Base-by-base conservation (phyloP, 352 stramenopile species). In the Proteromonas lacertae region DNA sequence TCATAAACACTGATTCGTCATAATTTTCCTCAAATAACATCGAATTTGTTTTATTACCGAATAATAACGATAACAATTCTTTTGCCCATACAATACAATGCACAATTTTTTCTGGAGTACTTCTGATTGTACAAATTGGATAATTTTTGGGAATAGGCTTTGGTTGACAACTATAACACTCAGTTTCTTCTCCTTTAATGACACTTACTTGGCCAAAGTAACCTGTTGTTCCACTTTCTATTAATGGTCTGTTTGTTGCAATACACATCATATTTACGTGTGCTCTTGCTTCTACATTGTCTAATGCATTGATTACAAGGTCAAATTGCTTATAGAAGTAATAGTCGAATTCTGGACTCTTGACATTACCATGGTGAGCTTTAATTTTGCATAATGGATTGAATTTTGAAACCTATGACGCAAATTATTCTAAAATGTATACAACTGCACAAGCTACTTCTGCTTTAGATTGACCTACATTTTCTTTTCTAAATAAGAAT, bases 61-160 rank as follows among this genome's bases (percentile, higher is more conserved):
- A 84, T 14, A 80, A 50, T 1, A 89, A 51, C 36, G 74, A 77
- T 47, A 74, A 81, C 14, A 83, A 48, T 52, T 89, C 69, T 52
- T 89, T 86, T 25, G 77, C 79, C 86, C 86, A 99, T 20, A 97
- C 86, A 45, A 99, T 94, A 53, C 81, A 96, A 57, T 99, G 88
- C 20, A 97, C 87, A 41, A 91, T 87, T 60, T 94, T 93, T 51
- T 84, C 77, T 0, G 88, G 88, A 12, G 88, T 99, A 30, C 48
- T 59, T 22, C 86, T 70, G 53, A 99, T 98, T 28, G 88, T 99
- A 55, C 88, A 99, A 50, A 99, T 96, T 16, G 88, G 83, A 55
- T 96, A 97, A 19, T 93, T 75, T 49, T 96, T 95, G 32, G 60
- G 89, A 40, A 42, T 82, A 60, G 51, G 70, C 65, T 81, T 73